Evolutionary conservation across 106 monocot genomes (phyloP).

Genomic region (Platanthera zijinensis): DNA sequence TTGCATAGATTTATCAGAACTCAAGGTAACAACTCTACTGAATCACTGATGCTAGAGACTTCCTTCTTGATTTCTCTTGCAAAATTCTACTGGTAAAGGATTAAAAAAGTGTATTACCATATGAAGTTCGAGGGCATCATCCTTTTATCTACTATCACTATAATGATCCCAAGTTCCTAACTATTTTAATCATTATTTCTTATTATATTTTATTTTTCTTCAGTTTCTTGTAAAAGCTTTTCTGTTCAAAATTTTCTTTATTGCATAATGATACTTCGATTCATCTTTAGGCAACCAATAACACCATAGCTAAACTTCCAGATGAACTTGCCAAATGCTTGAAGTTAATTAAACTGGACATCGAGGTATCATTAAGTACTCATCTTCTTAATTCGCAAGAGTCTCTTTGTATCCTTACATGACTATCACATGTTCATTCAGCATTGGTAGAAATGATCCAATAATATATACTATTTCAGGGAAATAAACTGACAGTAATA

Average conservation of each 20-base stretch:
- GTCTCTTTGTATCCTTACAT: background rate
- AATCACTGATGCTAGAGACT: background rate
- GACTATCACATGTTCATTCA: background rate
- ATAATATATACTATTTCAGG: constrained; percentile 35
- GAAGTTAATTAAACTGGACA: constrained; percentile 71
- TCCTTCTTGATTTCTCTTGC: background rate
- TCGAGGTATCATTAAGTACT: constrained; percentile 54
- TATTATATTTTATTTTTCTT: background rate
- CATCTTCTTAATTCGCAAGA: background rate
- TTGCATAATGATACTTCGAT: background rate
- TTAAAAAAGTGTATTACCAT: background rate
- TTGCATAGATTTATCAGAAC: constrained; percentile 64
- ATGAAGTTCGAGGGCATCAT: background rate
- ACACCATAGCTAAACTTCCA: constrained; percentile 51
- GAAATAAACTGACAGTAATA: constrained; percentile 62
- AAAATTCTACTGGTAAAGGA: background rate
- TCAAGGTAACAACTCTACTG: constrained; percentile 47
- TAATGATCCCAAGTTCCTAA: background rate
- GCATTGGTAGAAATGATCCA: background rate
- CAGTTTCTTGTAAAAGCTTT: background rate
- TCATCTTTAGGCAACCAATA: constrained; percentile 58
- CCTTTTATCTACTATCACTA: background rate
- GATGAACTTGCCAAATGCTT: constrained; percentile 61
- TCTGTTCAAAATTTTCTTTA: background rate
- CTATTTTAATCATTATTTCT: too few relatives aligned